Conservation (phyloP, 2,329 filamentous ascomycete species). For the Teratosphaeria viscida region DNA sequence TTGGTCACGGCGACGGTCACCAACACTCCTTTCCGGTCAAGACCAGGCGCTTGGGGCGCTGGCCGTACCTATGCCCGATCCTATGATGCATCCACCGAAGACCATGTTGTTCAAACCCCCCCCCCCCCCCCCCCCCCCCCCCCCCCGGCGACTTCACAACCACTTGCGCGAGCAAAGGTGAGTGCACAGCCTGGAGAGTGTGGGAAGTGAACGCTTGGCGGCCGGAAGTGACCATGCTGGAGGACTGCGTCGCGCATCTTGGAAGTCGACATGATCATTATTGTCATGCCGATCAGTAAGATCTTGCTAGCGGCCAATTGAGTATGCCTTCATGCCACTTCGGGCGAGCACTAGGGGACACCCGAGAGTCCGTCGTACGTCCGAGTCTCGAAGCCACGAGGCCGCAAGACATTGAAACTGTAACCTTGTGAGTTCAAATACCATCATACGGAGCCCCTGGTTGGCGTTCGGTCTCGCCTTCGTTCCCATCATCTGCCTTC, state of each 20-base stretch:
- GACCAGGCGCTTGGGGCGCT: not conserved
- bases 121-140: too few species aligned
- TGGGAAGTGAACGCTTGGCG: too few species aligned
- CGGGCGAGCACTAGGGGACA: not conserved
- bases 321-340: not conserved
- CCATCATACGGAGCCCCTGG: not conserved
- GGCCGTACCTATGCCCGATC: not conserved
- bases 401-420: not conserved
- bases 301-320: not conserved
- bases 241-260: too few species aligned
- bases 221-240: too few species aligned
- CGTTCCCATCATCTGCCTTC: not conserved
- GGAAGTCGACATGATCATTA: too few species aligned
- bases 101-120: not conserved
- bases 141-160: not conserved
- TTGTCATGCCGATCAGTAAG: not conserved
- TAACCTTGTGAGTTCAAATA: not conserved
- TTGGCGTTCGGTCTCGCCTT: not conserved
- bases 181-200: not conserved
- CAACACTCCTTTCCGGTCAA: not conserved
- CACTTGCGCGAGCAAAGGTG: not conserved
- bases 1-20: not conserved
- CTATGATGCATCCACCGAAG: not conserved
- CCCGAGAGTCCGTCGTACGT: not conserved
- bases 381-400: not conserved